These are phyloP conservation scores for Delonix regia DNA, from an alignment of 306 rosid genomes.

Conservation along the genomic window DNA sequence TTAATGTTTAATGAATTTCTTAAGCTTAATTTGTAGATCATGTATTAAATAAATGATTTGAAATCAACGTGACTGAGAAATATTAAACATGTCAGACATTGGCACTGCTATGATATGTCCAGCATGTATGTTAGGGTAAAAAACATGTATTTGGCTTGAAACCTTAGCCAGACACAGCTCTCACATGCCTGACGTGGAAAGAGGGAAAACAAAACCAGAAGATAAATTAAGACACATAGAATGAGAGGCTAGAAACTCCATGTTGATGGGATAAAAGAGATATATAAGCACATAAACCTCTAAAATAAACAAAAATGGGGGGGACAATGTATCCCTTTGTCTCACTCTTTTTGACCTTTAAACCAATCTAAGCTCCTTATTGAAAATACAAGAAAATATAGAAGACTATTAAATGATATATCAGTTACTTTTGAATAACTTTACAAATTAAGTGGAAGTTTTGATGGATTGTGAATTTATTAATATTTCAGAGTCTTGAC, in stretches of 20 bases:
- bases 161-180: neutral
- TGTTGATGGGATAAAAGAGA: neutral
- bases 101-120: neutral
- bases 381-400: neutral
- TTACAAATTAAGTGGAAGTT: neutral
- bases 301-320: neutral
- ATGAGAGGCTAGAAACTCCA: neutral
- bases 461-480: neutral
- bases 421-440: neutral
- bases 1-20: constrained; percentile 12
- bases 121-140: neutral
- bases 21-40: neutral
- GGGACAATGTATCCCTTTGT: neutral
- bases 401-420: neutral
- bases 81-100: neutral
- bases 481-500: neutral
- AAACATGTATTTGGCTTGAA: neutral
- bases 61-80: neutral
- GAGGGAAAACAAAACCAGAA: neutral
- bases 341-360: neutral
- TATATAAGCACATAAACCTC: neutral
- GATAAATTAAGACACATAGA: neutral
- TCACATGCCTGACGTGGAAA: neutral
- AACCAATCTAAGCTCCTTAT: neutral
- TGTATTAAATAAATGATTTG: neutral